phyloP scores from a whole-genome alignment of 345 rosid genomes.

The Pseudoturritis turrita region DNA sequence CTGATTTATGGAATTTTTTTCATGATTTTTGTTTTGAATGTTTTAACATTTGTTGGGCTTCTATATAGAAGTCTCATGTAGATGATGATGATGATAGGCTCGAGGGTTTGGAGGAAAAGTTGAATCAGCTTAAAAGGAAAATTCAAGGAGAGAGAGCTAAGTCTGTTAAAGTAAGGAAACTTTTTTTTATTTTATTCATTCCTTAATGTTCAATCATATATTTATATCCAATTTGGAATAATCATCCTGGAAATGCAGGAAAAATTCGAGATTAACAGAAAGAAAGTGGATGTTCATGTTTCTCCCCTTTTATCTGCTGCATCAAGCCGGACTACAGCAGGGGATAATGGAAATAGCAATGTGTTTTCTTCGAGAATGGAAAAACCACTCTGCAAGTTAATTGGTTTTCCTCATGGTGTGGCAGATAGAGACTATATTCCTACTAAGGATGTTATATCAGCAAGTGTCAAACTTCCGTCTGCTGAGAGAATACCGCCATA shows the following conservation, averaged over 20 bases:
- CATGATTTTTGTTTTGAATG: not conserved
- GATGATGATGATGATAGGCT: slow-evolving; percentile 40
- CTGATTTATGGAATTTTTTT: not conserved
- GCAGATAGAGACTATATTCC: slow-evolving; percentile 65
- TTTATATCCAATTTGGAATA: not conserved
- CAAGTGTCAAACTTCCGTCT: slow-evolving; percentile 50
- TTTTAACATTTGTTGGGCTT: slow-evolving; percentile 5
- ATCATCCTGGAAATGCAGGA: slow-evolving; percentile 42
- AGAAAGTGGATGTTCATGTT: slow-evolving; percentile 49
- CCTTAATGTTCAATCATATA: not conserved
- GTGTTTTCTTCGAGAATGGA: slow-evolving; percentile 43
- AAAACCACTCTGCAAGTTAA: slow-evolving; percentile 51
- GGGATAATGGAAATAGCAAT: slow-evolving; percentile 33
- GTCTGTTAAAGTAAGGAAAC: slow-evolving; percentile 48
- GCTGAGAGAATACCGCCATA: slow-evolving; percentile 83
- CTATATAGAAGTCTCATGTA: slow-evolving; percentile 48
- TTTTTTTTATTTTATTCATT: not conserved
- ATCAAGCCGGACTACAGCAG: slow-evolving; percentile 34
- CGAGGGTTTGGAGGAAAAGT: slow-evolving; percentile 55
- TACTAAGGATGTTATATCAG: slow-evolving; percentile 54
- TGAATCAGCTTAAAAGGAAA: slow-evolving; percentile 69
- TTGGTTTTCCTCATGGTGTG: slow-evolving; percentile 49
- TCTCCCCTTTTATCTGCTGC: slow-evolving; percentile 41
- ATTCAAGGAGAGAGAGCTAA: slow-evolving; percentile 68
- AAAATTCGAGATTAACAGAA: slow-evolving; percentile 58